Conservation (phyloP, 345 rosid genomes). For the Mangifera indica region DNA sequence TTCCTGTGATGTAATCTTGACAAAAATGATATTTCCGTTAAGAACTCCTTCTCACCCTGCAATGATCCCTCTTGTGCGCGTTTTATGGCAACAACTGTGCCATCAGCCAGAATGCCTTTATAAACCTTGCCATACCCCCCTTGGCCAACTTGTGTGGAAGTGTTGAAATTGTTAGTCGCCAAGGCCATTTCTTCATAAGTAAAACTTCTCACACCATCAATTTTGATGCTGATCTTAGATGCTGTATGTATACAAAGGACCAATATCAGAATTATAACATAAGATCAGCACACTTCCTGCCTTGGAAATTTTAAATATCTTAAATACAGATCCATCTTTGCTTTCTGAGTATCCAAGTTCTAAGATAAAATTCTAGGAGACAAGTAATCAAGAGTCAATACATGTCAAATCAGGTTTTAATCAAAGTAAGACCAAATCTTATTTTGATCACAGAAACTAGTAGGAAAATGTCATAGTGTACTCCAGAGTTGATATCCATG, state of each 20-base stretch:
- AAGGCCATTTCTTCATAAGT: conserved; percentile 63
- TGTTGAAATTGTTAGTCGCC: conserved; percentile 63
- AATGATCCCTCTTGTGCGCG: conserved; percentile 88
- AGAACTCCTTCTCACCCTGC: conserved; percentile 91
- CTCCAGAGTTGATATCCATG: not conserved
- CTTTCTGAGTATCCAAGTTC: not conserved
- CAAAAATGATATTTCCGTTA: conserved; percentile 82
- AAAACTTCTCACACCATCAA: conserved; percentile 78
- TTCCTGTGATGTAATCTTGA: conserved; percentile 93
- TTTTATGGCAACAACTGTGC: conserved; percentile 81
- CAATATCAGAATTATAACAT: conserved; percentile 17
- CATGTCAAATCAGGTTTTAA: not conserved
- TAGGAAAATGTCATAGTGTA: not conserved
- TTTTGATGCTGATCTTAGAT: conserved; percentile 53
- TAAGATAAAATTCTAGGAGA: not conserved
- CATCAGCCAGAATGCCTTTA: conserved; percentile 69
- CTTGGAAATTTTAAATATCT: not conserved
- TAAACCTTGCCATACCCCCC: conserved; percentile 98
- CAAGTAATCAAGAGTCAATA: not conserved
- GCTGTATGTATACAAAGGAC: conserved; percentile 38
- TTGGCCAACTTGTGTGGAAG: conserved; percentile 74
- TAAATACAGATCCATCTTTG: not conserved
- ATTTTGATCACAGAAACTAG: not conserved
- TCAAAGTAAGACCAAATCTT: not conserved
- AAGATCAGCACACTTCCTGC: not conserved